Base-by-base conservation (phyloP, 2,329 filamentous ascomycete species). In the Cordyceps cateniannulata region DNA sequence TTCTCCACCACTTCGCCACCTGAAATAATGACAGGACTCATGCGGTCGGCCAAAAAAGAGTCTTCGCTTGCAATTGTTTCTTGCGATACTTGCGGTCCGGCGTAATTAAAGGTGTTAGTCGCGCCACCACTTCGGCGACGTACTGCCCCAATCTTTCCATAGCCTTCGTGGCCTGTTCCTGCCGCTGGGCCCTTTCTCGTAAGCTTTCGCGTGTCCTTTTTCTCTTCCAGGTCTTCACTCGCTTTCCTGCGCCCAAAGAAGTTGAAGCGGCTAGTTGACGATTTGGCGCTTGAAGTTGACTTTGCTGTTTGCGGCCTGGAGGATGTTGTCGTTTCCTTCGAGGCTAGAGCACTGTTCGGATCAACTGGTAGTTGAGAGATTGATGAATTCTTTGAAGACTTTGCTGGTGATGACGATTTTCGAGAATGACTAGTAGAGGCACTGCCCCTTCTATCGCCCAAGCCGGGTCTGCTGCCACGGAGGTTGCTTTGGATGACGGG, bases 151-250 rank as follows among this genome's bases (percentile, higher is more conserved):
- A 90, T 78, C 60, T 82, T 83, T 0, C 88, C 88, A 68, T 93
- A 93, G 1, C 89, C 89, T 75, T 98, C 93, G 68, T 98, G 92
- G 0, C 93, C 93, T 42, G 93, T 98, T n/a, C 93, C 93, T 45
- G 93, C 93, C 18, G 83, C 85, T 24, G 93, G 93, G 0, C 93
- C 93, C 72, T 91, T 93, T 29, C 89, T 83, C 25, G 77, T 63
- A 8, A 77, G 69, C 64, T 81, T 85, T 9, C 48, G 51, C 32
- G 57, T 25, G 3, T 53, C 50, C 50, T 67, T 70, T 52, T 67
- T 67, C 27, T 67, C 67, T 1, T 66, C 64, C 32, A 68, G 69
- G 2, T 87, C 85, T 42, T 81, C 70, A 1, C 83, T 79, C 0
- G 83, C 79, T 72, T 91, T 96, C 16, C 85, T 85, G 65, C 88